These are phyloP conservation scores for Leishmania martiniquensis DNA, from an alignment of 208 protist species.

Conservation along the genomic window DNA sequence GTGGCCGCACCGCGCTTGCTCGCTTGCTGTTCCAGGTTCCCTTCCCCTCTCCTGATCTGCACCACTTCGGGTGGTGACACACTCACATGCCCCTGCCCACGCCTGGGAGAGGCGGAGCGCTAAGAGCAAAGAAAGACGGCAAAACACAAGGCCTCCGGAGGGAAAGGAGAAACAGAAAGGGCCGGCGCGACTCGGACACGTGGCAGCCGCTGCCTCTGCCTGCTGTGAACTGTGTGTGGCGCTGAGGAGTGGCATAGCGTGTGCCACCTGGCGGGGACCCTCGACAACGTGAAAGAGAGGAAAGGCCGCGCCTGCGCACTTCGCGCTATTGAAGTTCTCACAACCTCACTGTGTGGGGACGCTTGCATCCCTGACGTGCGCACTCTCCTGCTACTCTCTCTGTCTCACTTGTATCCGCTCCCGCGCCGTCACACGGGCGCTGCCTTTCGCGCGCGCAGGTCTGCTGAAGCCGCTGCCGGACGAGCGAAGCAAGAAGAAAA, in stretches of 20 bases:
- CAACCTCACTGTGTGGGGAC: neutral
- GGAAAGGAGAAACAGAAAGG: neutral
- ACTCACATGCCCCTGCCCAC: neutral
- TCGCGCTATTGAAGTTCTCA: neutral
- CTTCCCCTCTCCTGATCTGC: neutral
- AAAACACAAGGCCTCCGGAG: neutral
- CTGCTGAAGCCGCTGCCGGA: too few relatives aligned
- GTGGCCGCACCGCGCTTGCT: neutral
- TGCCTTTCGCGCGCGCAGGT: neutral
- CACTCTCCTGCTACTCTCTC: neutral
- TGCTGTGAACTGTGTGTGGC: neutral
- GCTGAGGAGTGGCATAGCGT: neutral
- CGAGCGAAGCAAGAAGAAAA: neutral
- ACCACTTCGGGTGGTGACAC: neutral
- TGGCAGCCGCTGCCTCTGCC: neutral
- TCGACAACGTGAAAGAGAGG: neutral
- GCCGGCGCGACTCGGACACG: too few relatives aligned
- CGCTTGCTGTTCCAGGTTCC: neutral
- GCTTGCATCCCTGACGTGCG: neutral
- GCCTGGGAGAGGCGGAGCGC: too few relatives aligned
- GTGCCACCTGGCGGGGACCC: neutral
- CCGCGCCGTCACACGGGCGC: neutral
- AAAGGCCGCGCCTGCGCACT: neutral
- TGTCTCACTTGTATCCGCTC: neutral
- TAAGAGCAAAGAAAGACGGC: neutral